These are phyloP conservation scores for Eragrostis curvula DNA, from an alignment of 176 grass and related monocot genomes.

Conservation along the genomic window DNA sequence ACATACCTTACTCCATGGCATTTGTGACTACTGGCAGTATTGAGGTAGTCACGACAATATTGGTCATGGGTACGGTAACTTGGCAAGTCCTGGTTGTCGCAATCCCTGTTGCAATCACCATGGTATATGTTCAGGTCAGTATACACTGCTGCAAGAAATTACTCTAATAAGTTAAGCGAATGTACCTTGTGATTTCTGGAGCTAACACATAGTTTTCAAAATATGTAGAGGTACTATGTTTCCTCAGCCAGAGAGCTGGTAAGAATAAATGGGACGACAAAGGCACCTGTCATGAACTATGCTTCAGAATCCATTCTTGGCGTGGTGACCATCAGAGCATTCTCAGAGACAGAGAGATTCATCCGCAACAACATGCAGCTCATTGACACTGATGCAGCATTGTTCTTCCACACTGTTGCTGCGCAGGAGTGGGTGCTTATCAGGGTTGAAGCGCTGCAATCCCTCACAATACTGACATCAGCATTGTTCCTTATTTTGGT, in stretches of 20 bases:
- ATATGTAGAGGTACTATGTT: constrained; percentile 76
- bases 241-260: constrained; percentile 88
- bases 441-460: constrained; percentile 86
- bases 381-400: constrained; percentile 77
- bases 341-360: constrained; percentile 66
- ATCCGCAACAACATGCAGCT: constrained; percentile 66
- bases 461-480: constrained; percentile 69
- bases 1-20: constrained; percentile 89
- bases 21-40: constrained; percentile 55
- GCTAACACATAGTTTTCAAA: constrained; percentile 33
- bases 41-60: constrained; percentile 50
- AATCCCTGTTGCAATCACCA: constrained; percentile 62
- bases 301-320: constrained; percentile 82
- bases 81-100: constrained; percentile 88
- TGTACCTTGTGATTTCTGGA: constrained; percentile 8
- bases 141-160: constrained; percentile 17
- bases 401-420: constrained; percentile 92
- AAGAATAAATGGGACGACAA: constrained; percentile 95
- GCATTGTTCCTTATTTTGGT: constrained; percentile 76
- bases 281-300: constrained; percentile 92
- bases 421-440: constrained; percentile 91
- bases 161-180: background rate
- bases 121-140: constrained; percentile 78
- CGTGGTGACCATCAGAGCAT: constrained; percentile 78
- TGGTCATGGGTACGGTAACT: constrained; percentile 74